phyloP scores from a whole-genome alignment of 306 rosid species.

The Rosa rugosa region DNA sequence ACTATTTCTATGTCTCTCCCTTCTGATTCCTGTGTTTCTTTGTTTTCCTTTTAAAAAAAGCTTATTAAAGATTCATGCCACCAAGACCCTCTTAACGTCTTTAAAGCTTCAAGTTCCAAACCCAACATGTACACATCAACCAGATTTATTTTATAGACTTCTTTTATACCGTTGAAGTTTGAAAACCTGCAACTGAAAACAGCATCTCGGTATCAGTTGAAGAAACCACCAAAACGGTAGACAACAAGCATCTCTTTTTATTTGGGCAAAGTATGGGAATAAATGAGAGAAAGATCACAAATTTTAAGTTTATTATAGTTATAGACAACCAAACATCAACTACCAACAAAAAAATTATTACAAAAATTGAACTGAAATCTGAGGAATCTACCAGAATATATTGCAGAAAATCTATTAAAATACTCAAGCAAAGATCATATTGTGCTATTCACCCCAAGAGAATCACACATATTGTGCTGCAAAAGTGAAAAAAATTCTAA shows the following conservation, averaged over 20 bases:
- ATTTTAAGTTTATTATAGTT: conserved; percentile 27
- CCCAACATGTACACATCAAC: conserved; percentile 43
- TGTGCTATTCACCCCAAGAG: not conserved
- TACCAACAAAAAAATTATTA: conserved; percentile 57
- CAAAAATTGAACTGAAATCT: conserved; percentile 52
- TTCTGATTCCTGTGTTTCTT: conserved; percentile 59
- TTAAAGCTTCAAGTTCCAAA: conserved; percentile 72
- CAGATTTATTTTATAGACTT: conserved; percentile 1
- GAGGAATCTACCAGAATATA: conserved; percentile 74
- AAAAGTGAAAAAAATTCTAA: conserved; percentile 36
- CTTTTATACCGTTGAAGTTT: conserved; percentile 51
- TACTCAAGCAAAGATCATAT: conserved; percentile 52
- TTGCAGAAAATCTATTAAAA: conserved; percentile 56
- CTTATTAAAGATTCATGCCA: conserved; percentile 45
- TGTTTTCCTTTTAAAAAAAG: conserved; percentile 39
- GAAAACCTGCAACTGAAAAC: conserved; percentile 89
- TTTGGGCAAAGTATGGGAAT: conserved; percentile 51
- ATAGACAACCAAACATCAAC: conserved; percentile 60
- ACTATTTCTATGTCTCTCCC: conserved; percentile 44
- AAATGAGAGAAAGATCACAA: conserved; percentile 60
- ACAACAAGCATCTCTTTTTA: conserved; percentile 83
- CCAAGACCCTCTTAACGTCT: conserved; percentile 34
- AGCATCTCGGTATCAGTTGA: conserved; percentile 95
- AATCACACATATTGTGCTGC: conserved; percentile 29
- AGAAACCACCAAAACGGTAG: conserved; percentile 87